These are phyloP conservation scores for Botryosphaeria dothidea DNA, from an alignment of 2,329 filamentous ascomycete species.

Conservation along the genomic window DNA sequence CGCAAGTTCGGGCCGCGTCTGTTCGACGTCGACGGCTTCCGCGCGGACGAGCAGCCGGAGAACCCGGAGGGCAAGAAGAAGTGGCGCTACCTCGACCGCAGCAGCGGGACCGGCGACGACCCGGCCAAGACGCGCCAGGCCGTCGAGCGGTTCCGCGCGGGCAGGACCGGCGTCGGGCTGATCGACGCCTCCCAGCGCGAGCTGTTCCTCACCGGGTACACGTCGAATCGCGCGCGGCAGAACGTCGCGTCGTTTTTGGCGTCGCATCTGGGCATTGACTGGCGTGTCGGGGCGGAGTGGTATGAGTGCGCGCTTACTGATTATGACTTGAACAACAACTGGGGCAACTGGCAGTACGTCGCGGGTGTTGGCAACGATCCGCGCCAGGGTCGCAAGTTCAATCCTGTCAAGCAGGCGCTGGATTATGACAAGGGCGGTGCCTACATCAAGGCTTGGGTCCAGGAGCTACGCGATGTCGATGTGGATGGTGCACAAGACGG, in stretches of 20 bases:
- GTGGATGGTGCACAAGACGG: slow-evolving; percentile 32
- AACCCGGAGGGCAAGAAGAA: slow-evolving; percentile 29
- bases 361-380: slow-evolving; percentile 80
- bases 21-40: slow-evolving; percentile 67
- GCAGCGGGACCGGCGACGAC: slow-evolving; percentile 40
- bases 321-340: slow-evolving; percentile 75
- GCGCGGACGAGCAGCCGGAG: slow-evolving; percentile 45
- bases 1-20: slow-evolving; percentile 67
- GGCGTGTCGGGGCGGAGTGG: slow-evolving; percentile 80
- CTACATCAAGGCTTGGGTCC: slow-evolving; percentile 74
- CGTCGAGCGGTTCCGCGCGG: slow-evolving; percentile 62
- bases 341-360: slow-evolving; percentile 83
- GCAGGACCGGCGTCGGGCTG: slow-evolving; percentile 72
- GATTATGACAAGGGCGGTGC: slow-evolving; percentile 72
- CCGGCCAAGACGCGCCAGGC: slow-evolving; percentile 42
- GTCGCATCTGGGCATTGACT: slow-evolving; percentile 74
- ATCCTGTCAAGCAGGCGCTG: slow-evolving; percentile 77
- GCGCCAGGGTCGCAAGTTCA: slow-evolving; percentile 72
- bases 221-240: slow-evolving; percentile 73
- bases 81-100: slow-evolving; percentile 31
- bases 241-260: slow-evolving; percentile 75
- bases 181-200: slow-evolving; percentile 79
- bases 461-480: slow-evolving; percentile 61
- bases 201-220: slow-evolving; percentile 74
- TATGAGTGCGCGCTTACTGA: slow-evolving; percentile 75